Evolutionary conservation across 768 basidiomycete species (phyloP).

Genomic region (Aureoboletus auriporus): DNA sequence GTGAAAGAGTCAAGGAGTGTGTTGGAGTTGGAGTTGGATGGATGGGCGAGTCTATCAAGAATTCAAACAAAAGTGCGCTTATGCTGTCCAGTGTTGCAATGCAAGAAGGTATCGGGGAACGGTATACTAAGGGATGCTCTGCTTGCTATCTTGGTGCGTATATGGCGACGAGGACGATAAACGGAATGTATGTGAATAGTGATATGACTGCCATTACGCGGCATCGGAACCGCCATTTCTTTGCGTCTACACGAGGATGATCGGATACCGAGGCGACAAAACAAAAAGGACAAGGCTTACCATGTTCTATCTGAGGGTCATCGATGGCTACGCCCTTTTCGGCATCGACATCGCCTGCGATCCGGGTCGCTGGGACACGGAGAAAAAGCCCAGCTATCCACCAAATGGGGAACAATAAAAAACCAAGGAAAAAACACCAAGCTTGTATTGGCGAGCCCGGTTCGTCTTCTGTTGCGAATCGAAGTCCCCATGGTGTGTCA

Average conservation of each 20-base stretch:
- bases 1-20: conserved; percentile 16
- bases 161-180: conserved; percentile 69
- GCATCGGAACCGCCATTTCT: conserved; percentile 71
- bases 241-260: conserved; percentile 49
- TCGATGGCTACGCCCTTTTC: conserved; percentile 74
- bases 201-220: conserved; percentile 68
- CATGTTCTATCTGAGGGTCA: conserved; percentile 76
- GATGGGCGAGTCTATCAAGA: conserved; percentile 16
- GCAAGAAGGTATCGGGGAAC: conserved; percentile 18
- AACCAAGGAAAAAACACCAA: conserved; percentile 77
- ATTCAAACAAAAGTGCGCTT: conserved; percentile 4
- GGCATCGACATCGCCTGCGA: conserved; percentile 47
- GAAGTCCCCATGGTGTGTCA: conserved; percentile 60
- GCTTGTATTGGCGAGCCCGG: conserved; percentile 55
- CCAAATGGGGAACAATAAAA: conserved; percentile 55
- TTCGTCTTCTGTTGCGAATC: conserved; percentile 51
- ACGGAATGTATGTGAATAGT: conserved; percentile 72
- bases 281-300: conserved; percentile 37
- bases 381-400: conserved; percentile 57
- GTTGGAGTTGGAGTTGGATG: too few species aligned
- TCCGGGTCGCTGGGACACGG: conserved; percentile 58
- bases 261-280: conserved; percentile 2
- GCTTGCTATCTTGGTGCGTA: conserved; percentile 41
- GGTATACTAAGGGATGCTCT: conserved; percentile 9
- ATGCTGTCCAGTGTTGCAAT: conserved; percentile 20